phyloP scores from a whole-genome alignment of 2,329 filamentous ascomycete species.

The Trichoderma guizhouense region DNA sequence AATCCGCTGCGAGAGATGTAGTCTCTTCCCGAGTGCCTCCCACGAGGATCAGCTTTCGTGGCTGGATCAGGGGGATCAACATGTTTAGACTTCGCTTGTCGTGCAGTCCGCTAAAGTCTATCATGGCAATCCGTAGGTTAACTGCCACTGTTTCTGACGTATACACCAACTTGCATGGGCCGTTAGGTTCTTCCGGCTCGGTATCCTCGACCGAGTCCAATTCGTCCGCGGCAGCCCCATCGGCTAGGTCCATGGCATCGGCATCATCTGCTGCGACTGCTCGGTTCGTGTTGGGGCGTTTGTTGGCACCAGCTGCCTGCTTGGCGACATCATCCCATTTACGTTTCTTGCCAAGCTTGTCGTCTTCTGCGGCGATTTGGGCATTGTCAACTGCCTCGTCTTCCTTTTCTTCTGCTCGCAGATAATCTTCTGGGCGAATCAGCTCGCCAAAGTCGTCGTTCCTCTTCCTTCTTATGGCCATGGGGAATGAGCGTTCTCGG shows the following conservation, averaged over 20 bases:
- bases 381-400: slow-evolving; percentile 59
- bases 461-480: slow-evolving; percentile 73
- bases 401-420: slow-evolving; percentile 87
- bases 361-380: slow-evolving; percentile 44
- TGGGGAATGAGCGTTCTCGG: slow-evolving; percentile 86
- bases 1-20: slow-evolving; percentile 71
- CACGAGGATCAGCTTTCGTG: slow-evolving; percentile 90
- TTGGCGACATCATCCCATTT: slow-evolving; percentile 76
- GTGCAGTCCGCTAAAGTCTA: slow-evolving; percentile 90
- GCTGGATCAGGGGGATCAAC: slow-evolving; percentile 89
- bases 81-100: slow-evolving; percentile 93
- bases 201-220: slow-evolving; percentile 57
- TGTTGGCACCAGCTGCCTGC: slow-evolving; percentile 45
- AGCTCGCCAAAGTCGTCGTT: slow-evolving; percentile 91
- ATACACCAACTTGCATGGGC: slow-evolving; percentile 73
- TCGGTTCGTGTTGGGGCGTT: slow-evolving; percentile 53
- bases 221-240: slow-evolving; percentile 49
- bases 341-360: slow-evolving; percentile 81
- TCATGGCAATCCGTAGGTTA: slow-evolving; percentile 74
- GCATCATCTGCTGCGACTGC: slow-evolving; percentile 45
- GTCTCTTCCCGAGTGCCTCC: slow-evolving; percentile 80
- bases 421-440: slow-evolving; percentile 89
- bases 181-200: slow-evolving; percentile 48
- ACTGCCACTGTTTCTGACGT: slow-evolving; percentile 61
- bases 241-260: slow-evolving; percentile 34